Percentiles rank a stretch among this genome's conserved stretches.
Conservation (phyloP, 257 asterid genomes). For the Penstemon eatonii region DNA sequence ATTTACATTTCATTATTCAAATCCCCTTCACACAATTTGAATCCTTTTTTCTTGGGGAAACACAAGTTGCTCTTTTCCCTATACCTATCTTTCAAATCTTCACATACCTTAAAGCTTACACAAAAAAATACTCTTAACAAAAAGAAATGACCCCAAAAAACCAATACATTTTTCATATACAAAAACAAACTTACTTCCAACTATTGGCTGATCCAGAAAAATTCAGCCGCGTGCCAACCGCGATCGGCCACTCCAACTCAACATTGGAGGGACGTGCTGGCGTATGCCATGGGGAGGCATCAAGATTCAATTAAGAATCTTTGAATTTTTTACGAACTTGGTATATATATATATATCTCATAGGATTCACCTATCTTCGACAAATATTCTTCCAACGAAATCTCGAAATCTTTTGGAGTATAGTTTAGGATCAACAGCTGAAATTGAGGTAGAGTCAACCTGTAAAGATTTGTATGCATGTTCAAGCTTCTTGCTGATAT, state of each 20-base stretch:
- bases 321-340: background rate
- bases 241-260: background rate
- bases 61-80: slow-evolving; percentile 49
- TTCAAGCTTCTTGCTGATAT: slow-evolving; percentile 89
- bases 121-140: slow-evolving; percentile 2
- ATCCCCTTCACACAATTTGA: slow-evolving; percentile 41
- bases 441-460: slow-evolving; percentile 78
- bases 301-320: slow-evolving; percentile 41
- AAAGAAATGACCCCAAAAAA: slow-evolving; percentile 29
- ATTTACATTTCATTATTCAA: slow-evolving; percentile 78
- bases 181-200: slow-evolving; percentile 40
- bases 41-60: slow-evolving; percentile 39
- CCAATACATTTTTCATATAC: slow-evolving; percentile 49
- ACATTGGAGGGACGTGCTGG: too few relatives aligned
- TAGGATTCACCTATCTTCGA: slow-evolving; percentile 64
- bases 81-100: slow-evolving; percentile 56
- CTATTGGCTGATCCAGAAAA: slow-evolving; percentile 61
- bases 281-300: background rate
- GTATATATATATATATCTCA: background rate
- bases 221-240: slow-evolving; percentile 41
- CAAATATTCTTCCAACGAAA: slow-evolving; percentile 72
- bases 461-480: slow-evolving; percentile 93
- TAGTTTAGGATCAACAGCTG: slow-evolving; percentile 92
- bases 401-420: slow-evolving; percentile 88
- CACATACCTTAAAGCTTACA: slow-evolving; percentile 38